Conservation (phyloP, 2,329 filamentous ascomycete species). For the Aureobasidium pullulans region DNA sequence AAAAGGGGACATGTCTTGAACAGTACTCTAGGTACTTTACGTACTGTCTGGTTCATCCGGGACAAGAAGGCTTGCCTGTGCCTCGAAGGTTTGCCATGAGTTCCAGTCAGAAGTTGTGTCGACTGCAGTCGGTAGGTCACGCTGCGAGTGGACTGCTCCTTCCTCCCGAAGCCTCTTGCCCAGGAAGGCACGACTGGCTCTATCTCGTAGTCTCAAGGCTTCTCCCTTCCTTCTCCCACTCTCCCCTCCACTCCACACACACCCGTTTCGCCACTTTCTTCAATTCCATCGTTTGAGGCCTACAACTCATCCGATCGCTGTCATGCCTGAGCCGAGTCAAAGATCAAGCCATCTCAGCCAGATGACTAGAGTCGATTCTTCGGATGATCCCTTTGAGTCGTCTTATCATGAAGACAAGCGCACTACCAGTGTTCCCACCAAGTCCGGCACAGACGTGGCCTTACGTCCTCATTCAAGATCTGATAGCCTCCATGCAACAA, state of each 20-base stretch:
- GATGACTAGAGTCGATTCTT: background rate
- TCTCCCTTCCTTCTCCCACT: background rate
- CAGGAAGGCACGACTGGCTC: background rate
- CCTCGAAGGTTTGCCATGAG: too few relatives aligned
- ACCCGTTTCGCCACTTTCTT: background rate
- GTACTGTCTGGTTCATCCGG: too few relatives aligned
- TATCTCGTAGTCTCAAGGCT: background rate
- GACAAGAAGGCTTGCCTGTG: too few relatives aligned
- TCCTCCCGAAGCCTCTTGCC: background rate
- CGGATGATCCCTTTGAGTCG: background rate
- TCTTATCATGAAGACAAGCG: background rate
- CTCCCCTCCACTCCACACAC: background rate
- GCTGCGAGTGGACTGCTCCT: background rate
- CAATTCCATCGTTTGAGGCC: background rate
- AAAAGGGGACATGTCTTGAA: too few relatives aligned
- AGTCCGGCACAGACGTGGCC: background rate
- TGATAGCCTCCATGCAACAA: background rate
- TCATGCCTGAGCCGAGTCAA: background rate
- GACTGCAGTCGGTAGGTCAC: too few relatives aligned
- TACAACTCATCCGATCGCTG: background rate
- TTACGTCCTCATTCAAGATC: background rate
- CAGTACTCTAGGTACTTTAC: too few relatives aligned
- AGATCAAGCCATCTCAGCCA: background rate
- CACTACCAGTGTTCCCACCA: conserved; percentile 4
- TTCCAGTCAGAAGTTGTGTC: too few relatives aligned